Evolutionary conservation across 768 basidiomycete genomes (phyloP), one percentile per base, ranked within the genome.

Genomic region (Lactarius sanguifluus): DNA sequence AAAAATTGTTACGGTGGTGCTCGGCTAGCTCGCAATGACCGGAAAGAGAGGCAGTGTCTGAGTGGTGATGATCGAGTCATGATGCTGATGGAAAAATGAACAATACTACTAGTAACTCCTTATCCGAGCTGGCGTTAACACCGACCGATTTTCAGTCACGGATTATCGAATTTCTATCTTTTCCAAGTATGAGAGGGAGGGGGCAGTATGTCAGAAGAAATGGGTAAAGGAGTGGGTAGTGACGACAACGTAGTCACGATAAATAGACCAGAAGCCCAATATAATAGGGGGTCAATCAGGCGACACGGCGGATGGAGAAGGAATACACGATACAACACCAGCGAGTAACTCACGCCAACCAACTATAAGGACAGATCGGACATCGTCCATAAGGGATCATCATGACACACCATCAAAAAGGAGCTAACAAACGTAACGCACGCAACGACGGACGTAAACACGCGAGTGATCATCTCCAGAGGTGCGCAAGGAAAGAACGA

Each of bases 301-400:
- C 55, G 50, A 58, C 45, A 66, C 57, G 38, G 50, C 40, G 47
- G 38, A 62, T 28, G 54, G 30, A 16, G 57, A n/a, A 16, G 30
- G 61, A 57, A 41, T 66, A 66, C 65, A 66, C 57, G 65, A 40
- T 62, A 62, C 65, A 62, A 62, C 50, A 57, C 65, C 56, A 36
- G 36, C 59, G 13, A 66, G 55, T 23, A 20, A 16, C 60, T 66
- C 56, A 57, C 65, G 57, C 47, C 50, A 50, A 50, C 57, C 47
- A 40, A 54, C 76, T 71, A 50, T 65, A 43, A 52, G 28, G 62
- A 67, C 58, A 67, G 62, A 40, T n/a, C 58, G 60, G 62, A 40
- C 28, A 63, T 41, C n/a, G 66, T 41, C 58, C 64, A 67, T 58
- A 16, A 34, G 55, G 36, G 50, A 38, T 57, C 28, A 57, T 43